Percentiles rank a stretch among this genome's conserved stretches.
These are phyloP conservation scores for Ophiostoma piceae DNA, from an alignment of 2,329 filamentous ascomycete species.

Conservation along the genomic window DNA sequence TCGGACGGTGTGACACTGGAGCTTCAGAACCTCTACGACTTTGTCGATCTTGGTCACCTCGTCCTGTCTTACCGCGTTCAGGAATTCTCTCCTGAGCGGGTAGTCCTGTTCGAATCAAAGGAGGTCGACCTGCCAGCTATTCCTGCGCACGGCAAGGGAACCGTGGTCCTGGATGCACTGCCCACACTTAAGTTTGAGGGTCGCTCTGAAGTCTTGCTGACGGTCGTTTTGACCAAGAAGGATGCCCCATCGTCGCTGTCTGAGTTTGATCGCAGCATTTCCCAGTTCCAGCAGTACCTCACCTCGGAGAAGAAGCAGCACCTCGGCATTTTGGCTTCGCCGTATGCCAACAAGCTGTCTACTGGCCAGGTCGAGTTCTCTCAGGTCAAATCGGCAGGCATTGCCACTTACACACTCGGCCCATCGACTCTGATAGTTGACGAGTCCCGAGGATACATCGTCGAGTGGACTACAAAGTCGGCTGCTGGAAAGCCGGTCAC, in stretches of 20 bases:
- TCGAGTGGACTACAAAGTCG: constrained; percentile 39
- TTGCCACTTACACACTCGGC: constrained; percentile 12
- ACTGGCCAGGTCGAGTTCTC: background rate
- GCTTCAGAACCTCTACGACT: constrained; percentile 49
- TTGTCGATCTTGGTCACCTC: constrained; percentile 42
- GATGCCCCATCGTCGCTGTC: constrained; percentile 29
- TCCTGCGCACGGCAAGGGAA: constrained; percentile 36
- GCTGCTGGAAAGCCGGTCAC: constrained; percentile 21
- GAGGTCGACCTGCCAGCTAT: constrained; percentile 40
- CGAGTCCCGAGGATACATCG: constrained; percentile 25
- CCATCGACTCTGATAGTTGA: constrained; percentile 43
- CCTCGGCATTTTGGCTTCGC: constrained; percentile 24
- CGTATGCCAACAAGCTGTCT: constrained; percentile 20
- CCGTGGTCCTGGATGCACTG: constrained; percentile 42
- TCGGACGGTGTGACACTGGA: constrained; percentile 29
- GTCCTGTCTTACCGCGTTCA: constrained; percentile 43
- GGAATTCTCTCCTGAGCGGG: constrained; percentile 3
- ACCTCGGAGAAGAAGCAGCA: constrained; percentile 29
- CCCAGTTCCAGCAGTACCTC: constrained; percentile 48
- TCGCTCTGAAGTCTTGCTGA: constrained; percentile 19
- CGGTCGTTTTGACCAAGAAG: constrained; percentile 1
- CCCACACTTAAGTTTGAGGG: constrained; percentile 30
- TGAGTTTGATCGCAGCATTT: constrained; percentile 32
- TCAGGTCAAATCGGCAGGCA: constrained; percentile 28
- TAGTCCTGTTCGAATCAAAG: constrained; percentile 34